phyloP scores from a whole-genome alignment of 306 rosid genomes.

The Cucumis cinereus region DNA sequence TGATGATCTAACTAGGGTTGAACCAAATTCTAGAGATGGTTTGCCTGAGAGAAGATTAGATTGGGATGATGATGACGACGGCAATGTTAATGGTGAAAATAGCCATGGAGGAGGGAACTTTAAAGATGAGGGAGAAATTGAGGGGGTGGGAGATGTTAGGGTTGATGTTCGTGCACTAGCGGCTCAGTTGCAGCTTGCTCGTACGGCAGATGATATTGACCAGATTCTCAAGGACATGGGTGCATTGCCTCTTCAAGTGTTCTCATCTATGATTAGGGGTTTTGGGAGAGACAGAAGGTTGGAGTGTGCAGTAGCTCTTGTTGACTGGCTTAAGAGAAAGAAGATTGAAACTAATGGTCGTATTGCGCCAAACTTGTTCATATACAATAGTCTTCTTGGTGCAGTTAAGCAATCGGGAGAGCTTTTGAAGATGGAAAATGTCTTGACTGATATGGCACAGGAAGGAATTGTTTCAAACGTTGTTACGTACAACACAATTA shows the following conservation, averaged over 20 bases:
- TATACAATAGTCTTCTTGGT: slow-evolving; percentile 66
- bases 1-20: slow-evolving; percentile 21
- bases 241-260: slow-evolving; percentile 73
- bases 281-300: slow-evolving; percentile 65
- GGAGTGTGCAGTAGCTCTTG: slow-evolving; percentile 55
- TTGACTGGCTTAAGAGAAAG: slow-evolving; percentile 76
- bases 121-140: slow-evolving; percentile 9
- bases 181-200: slow-evolving; percentile 31
- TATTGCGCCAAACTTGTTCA: slow-evolving; percentile 57
- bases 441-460: slow-evolving; percentile 51
- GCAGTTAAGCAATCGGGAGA: slow-evolving; percentile 64
- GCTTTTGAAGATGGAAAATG: slow-evolving; percentile 38
- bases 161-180: slow-evolving; percentile 68
- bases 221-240: slow-evolving; percentile 61
- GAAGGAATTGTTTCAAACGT: slow-evolving; percentile 54
- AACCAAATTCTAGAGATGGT: slow-evolving; percentile 9
- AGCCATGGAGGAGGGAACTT: slow-evolving; percentile 6
- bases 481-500: slow-evolving; percentile 67
- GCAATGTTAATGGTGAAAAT: slow-evolving; percentile 6
- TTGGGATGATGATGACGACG: slow-evolving; percentile 16
- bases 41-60: slow-evolving; percentile 11
- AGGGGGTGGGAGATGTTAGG: slow-evolving; percentile 19
- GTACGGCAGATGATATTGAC: slow-evolving; percentile 62
- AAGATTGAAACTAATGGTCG: slow-evolving; percentile 40
- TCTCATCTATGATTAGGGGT: slow-evolving; percentile 60